phyloP scores from a whole-genome alignment of 2,329 filamentous ascomycete species.

The Colletotrichum eremochloae region DNA sequence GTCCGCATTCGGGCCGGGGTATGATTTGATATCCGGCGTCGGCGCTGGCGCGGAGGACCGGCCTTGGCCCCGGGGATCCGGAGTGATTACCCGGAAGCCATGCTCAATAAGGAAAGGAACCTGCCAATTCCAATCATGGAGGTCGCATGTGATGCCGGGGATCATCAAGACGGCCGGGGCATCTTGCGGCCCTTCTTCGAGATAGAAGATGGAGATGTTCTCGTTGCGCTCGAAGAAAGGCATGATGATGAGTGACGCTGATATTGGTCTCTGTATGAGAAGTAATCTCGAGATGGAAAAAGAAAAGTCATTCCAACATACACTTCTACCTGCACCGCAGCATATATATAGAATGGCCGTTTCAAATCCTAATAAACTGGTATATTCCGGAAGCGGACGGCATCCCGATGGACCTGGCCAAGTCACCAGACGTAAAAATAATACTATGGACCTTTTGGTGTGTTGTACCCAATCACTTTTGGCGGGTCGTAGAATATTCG shows the following conservation, averaged over 20 bases:
- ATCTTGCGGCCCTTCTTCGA: slow-evolving; percentile 27
- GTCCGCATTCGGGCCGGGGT: slow-evolving; percentile 14
- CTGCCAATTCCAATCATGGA: slow-evolving; percentile 34
- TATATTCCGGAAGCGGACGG: neutral
- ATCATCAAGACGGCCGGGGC: slow-evolving; percentile 2
- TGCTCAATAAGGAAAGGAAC: slow-evolving; percentile 16
- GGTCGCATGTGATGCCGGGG: slow-evolving; percentile 19
- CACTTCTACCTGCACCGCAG: neutral
- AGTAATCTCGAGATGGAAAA: neutral
- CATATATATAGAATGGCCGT: neutral
- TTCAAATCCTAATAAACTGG: neutral
- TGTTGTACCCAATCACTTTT: neutral
- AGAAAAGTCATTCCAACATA: neutral
- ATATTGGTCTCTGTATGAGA: too few species aligned
- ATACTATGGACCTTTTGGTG: neutral
- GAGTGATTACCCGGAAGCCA: slow-evolving; percentile 25
- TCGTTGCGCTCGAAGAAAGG: slow-evolving; percentile 22
- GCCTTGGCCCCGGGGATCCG: slow-evolving; percentile 28
- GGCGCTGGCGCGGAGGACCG: slow-evolving; percentile 22
- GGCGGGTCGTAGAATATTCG: neutral
- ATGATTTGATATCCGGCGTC: slow-evolving; percentile 13
- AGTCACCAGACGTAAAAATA: neutral
- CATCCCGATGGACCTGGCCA: neutral
- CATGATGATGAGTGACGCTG: neutral
- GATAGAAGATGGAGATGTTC: slow-evolving; percentile 27